phyloP scores from a whole-genome alignment of 331 rosid genomes.

The Telfairia occidentalis region DNA sequence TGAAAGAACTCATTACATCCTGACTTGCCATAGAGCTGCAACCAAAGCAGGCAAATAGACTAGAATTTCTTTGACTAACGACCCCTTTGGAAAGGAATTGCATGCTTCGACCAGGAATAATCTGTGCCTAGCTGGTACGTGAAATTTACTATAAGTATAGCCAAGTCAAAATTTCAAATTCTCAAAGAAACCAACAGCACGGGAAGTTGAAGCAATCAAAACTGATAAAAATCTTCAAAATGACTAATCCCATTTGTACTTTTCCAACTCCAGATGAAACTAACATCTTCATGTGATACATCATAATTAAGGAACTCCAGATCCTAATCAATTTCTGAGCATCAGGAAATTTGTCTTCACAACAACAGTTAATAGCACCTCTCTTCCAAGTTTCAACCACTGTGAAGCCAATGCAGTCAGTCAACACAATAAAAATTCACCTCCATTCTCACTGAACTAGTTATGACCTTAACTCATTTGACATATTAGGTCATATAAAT shows the following conservation, averaged over 20 bases:
- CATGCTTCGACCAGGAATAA: constrained; percentile 14
- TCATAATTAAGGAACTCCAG: constrained; percentile 7
- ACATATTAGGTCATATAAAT: neutral
- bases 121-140: constrained; percentile 15
- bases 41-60: constrained; percentile 24
- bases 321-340: constrained; percentile 10
- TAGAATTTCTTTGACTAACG: constrained; percentile 18
- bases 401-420: neutral
- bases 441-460: neutral
- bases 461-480: neutral
- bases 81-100: constrained; percentile 4
- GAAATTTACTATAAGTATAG: neutral
- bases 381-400: constrained; percentile 18
- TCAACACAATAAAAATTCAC: neutral
- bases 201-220: constrained; percentile 4
- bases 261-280: constrained; percentile 24
- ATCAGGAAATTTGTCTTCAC: neutral
- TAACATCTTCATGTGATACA: constrained; percentile 18
- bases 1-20: constrained; percentile 18
- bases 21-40: constrained; percentile 19
- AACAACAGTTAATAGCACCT: constrained; percentile 1
- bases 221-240: neutral
- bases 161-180: constrained; percentile 9
- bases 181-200: constrained; percentile 22
- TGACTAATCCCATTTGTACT: constrained; percentile 18